Base-by-base conservation (phyloP, 2,329 filamentous ascomycete genomes). In the Trichoderma sp. region DNA sequence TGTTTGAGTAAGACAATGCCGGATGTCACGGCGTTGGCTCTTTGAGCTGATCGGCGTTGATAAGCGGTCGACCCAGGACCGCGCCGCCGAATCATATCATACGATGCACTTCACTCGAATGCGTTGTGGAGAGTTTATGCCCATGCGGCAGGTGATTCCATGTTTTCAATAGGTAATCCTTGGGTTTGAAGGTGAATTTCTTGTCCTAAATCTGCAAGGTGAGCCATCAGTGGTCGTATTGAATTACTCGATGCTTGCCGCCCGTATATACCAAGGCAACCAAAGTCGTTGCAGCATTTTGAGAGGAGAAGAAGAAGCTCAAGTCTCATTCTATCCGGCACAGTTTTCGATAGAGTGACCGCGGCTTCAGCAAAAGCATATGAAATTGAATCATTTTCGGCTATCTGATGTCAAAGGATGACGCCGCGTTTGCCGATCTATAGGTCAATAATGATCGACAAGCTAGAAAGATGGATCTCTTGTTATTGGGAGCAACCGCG, bases 381-480 rank as follows among this genome's bases (percentile, higher is more conserved):
- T n/a, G 37, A 33, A 57, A 24, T 27, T 24, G 37, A 31, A 14
- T 10, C 19, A 27, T 24, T 13, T n/a, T 57, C 27, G 53, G 27
- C 27, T n/a, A n/a, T 37, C 14, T 59, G 64, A 40, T 29, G 21
- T 40, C 64, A 59, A 24, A 67, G 16, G 16, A 67, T 67, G 64
- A 67, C 64, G 64, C 64, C 64, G 58, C 31, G 53, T 52, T 37
- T 67, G 64, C 43, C 55, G 40, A 67, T 67, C 55, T 56, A 52
- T 37, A 59, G 40, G 37, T 37, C 40, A 59, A 49, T 7, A 35
- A 31, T 35, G 64, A 67, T 67, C 64, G 64, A 59, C 64, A 59
- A 37, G 27, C 64, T 59, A 59, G 40, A 13, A 52, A 37, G 55
- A 58, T 52, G 64, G 64, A 67, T 67, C 64, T 43, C 33, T 67